phyloP scores from a whole-genome alignment of 2,329 filamentous ascomycete genomes.

The Scedosporium boydii region DNA sequence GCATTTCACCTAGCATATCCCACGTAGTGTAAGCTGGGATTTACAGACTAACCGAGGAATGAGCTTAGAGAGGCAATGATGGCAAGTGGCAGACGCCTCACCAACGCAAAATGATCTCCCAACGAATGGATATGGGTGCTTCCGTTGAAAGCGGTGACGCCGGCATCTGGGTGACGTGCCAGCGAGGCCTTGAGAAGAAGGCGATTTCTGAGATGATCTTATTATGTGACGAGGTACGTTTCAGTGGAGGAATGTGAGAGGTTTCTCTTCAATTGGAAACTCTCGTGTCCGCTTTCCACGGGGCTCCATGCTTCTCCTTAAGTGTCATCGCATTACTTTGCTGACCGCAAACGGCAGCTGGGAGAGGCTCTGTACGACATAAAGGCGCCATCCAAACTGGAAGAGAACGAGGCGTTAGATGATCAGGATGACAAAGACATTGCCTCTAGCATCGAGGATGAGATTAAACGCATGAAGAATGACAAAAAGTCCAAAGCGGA shows the following conservation, averaged over 20 bases:
- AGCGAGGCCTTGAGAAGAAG: constrained; percentile 60
- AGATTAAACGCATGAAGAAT: constrained; percentile 55
- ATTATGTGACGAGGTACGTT: constrained; percentile 55
- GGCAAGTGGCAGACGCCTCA: constrained; percentile 55
- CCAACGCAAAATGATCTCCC: constrained; percentile 39
- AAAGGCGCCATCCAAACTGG: constrained; percentile 22
- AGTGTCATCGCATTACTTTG: not conserved
- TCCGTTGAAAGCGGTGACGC: constrained; percentile 56
- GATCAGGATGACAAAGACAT: constrained; percentile 52
- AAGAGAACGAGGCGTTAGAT: constrained; percentile 18
- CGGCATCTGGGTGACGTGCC: constrained; percentile 72
- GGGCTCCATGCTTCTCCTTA: not conserved
- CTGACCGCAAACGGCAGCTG: constrained; percentile 37
- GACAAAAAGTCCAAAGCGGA: constrained; percentile 27
- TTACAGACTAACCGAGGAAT: not conserved
- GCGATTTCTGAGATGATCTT: constrained; percentile 57
- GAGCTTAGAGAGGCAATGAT: constrained; percentile 36
- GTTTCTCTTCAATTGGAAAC: not conserved
- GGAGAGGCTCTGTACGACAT: constrained; percentile 52
- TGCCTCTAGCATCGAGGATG: constrained; percentile 61
- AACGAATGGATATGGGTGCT: constrained; percentile 30
- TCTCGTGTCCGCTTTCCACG: not conserved
- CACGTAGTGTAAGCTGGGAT: not conserved
- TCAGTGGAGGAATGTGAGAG: not conserved
- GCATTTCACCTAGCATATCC: too few species aligned